Evolutionary conservation across 176 grass and related monocot genomes (phyloP), one percentile per base, ranked within the genome.

Genomic region (Zea mays): DNA sequence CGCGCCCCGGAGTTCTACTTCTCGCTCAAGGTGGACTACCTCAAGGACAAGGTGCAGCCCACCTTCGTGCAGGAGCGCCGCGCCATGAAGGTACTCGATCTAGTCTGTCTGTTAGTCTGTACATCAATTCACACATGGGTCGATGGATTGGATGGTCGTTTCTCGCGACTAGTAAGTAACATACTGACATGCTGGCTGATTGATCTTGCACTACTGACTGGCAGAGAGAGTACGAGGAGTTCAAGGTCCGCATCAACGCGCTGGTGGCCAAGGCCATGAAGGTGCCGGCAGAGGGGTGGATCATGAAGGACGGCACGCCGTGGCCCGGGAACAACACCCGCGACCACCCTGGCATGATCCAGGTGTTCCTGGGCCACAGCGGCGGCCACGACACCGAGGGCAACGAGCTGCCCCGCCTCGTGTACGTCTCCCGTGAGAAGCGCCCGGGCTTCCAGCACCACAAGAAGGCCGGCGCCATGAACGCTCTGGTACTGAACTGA

Each of bases 381-480:
- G 96, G 96, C 4, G 92, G 96, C 10, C 96, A 93, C 44, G 96
- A 99, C 83, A 48, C 92, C 8, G 96, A 99, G 65, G 96, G 96
- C 16, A 92, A 99, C 68, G 96, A 99, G 85, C 87, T 99, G 13
- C 96, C 96, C 0, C 85, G 96, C 7, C 92, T 99, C 7, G 96
- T 99, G 14, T 99, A 99, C 60, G 96, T 99, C 68, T 99, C 96
- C 63, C 92, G 96, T 87, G 96, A 99, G 83, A 99, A 99, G 86
- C 83, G 96, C 2, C 96, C 96, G 0, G 96, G 96, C 0, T 99
- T 99, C 76, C 86, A 95, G 83, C 96, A 96, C 81, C 92, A 99
- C 85, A 99, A 99, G 96, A 99, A 99, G 83, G 96, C 96, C 38
- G 96, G 96, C 36, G 96, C 96, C 81, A 99, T 99, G 96, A 99